phyloP scores from a whole-genome alignment of 148 eudicot genomes.

The Mesembryanthemum crystallinum region DNA sequence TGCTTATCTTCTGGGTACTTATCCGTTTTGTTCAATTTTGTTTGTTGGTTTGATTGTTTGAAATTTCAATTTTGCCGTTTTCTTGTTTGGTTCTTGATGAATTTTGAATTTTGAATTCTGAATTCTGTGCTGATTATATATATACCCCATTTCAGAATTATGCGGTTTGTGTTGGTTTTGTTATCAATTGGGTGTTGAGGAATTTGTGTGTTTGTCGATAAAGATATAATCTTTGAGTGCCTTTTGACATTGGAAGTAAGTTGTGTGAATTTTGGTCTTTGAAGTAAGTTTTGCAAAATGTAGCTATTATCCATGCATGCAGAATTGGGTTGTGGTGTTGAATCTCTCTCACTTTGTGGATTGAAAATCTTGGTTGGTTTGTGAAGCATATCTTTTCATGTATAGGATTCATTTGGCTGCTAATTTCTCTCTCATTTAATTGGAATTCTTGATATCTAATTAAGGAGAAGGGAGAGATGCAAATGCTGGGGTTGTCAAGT shows the following conservation, averaged over 20 bases:
- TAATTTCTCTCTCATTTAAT: no score
- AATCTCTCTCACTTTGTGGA: no score
- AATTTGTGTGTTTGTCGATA: not conserved
- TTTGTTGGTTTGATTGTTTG: not conserved
- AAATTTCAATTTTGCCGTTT: not conserved
- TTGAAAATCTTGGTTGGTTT: no score
- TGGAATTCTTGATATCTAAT: no score
- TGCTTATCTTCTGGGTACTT: constrained; percentile 2
- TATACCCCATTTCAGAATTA: not conserved
- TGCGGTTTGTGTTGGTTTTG: not conserved
- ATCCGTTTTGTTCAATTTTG: not conserved
- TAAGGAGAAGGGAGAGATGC: no score
- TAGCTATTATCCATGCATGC: not conserved
- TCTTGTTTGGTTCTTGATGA: not conserved
- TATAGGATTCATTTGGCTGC: no score
- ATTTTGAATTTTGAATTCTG: not conserved
- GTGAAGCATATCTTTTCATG: no score
- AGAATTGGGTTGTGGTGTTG: not conserved
- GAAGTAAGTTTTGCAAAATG: not conserved
- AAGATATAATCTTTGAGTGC: not conserved
- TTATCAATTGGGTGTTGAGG: not conserved
- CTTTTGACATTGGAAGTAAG: not conserved
- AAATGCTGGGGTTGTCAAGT: no score
- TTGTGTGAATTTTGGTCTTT: not conserved
- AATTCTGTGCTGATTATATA: not conserved